phyloP scores from a whole-genome alignment of 2,329 filamentous ascomycete genomes.

The Penicillium sp. region DNA sequence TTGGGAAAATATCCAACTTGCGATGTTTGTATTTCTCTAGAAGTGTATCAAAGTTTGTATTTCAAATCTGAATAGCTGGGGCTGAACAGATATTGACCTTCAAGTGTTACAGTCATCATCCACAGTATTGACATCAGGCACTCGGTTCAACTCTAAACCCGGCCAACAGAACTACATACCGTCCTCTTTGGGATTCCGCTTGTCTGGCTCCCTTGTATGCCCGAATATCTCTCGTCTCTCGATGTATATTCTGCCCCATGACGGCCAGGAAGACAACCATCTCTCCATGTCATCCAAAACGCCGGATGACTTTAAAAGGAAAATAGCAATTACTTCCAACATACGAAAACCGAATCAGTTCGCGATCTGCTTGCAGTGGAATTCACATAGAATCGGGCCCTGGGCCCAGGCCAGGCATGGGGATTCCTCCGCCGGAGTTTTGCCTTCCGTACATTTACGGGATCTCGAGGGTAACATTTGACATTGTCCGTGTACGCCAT shows the following conservation, averaged over 20 bases:
- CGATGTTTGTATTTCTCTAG: not conserved
- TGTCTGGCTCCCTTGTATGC: no score
- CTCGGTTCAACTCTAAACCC: constrained; percentile 21
- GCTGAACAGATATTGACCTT: not conserved
- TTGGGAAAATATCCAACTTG: constrained; percentile 1
- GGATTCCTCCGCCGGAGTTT: constrained; percentile 29
- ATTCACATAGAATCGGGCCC: not conserved
- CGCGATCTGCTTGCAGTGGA: not conserved
- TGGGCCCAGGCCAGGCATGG: no score
- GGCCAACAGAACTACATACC: no score
- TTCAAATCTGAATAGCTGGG: not conserved
- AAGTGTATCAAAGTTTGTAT: not conserved
- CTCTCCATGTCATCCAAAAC: no score
- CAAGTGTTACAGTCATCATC: constrained; percentile 26
- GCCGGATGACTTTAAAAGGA: no score
- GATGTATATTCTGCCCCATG: no score
- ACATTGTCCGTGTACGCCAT: constrained; percentile 17
- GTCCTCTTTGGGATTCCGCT: no score
- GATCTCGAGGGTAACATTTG: constrained; percentile 3
- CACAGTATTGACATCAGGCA: constrained; percentile 32
- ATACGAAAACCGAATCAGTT: not conserved
- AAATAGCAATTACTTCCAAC: not conserved
- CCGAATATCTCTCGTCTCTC: no score
- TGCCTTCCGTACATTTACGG: constrained; percentile 9
- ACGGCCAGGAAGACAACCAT: no score